These are phyloP conservation scores for Cyclotella choctawhatcheeana DNA, from an alignment of 108 stramenopile genomes.

Conservation along the genomic window DNA sequence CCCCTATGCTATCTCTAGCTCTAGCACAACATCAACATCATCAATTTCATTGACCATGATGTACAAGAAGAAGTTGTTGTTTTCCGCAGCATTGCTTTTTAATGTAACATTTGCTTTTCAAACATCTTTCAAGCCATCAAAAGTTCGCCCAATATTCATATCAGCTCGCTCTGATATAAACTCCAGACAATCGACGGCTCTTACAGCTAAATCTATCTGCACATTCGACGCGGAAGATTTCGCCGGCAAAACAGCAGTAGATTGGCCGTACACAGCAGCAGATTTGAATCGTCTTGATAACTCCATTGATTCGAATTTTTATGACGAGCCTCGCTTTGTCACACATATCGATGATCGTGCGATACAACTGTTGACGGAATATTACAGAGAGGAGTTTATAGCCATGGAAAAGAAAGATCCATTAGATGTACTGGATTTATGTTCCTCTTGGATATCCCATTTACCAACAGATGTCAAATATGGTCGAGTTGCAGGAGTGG, in stretches of 20 bases:
- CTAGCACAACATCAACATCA: background rate
- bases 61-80: no score
- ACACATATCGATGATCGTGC: slow-evolving; percentile 73
- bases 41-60: background rate
- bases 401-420: slow-evolving; percentile 33
- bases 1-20: no score
- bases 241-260: slow-evolving; percentile 49
- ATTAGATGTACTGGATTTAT: slow-evolving; percentile 73
- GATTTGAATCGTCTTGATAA: slow-evolving; percentile 72
- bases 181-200: no score
- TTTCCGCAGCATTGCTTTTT: background rate
- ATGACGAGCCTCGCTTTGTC: slow-evolving; percentile 70
- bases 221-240: slow-evolving; percentile 68
- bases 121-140: background rate
- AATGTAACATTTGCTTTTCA: background rate
- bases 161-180: no score
- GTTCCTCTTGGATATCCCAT: slow-evolving; percentile 78
- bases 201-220: slow-evolving; percentile 55
- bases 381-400: slow-evolving; percentile 58
- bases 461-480: slow-evolving; percentile 51
- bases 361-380: slow-evolving; percentile 58
- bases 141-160: background rate
- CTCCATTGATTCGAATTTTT: slow-evolving; percentile 65
- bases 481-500: slow-evolving; percentile 67
- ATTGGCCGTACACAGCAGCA: slow-evolving; percentile 61